phyloP scores from a whole-genome alignment of 768 basidiomycete species.

The Trametes maxima region DNA sequence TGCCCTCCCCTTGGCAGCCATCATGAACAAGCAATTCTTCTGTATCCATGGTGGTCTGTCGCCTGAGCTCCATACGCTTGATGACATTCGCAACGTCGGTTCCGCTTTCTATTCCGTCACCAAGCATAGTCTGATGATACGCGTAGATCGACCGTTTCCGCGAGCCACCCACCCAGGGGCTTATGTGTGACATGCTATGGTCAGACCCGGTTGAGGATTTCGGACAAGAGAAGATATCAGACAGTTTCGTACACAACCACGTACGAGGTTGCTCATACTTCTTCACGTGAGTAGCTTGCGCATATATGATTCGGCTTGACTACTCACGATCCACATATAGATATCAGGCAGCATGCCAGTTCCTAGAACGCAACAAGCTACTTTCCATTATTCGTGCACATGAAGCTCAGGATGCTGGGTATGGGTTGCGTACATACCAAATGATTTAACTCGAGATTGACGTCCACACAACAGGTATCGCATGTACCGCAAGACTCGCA shows the following conservation, averaged over 20 bases:
- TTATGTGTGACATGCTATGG: conserved; percentile 99
- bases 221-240: conserved; percentile 88
- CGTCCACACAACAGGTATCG: conserved; percentile 64
- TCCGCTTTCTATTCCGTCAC: background rate
- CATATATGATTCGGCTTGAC: background rate
- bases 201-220: conserved; percentile 98
- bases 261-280: conserved; percentile 98
- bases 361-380: conserved; percentile 95
- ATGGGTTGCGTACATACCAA: conserved; percentile 28
- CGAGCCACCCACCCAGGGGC: conserved; percentile 94
- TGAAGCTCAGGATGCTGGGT: conserved; percentile 99
- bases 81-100: conserved; percentile 87
- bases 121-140: background rate
- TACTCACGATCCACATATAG: conserved; percentile 42
- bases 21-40: conserved; percentile 99
- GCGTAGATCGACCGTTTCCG: conserved; percentile 93
- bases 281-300: conserved; percentile 64
- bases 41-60: conserved; percentile 98
- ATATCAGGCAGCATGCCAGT: conserved; percentile 95
- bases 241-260: conserved; percentile 93
- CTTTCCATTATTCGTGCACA: conserved; percentile 97
- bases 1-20: conserved; percentile 88
- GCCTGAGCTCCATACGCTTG: conserved; percentile 92
- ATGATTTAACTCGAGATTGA: conserved; percentile 6
- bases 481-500: conserved; percentile 99